Evolutionary conservation across 192 early-diverging fungal species (phyloP).

Genomic region (Gigaspora rosea): DNA sequence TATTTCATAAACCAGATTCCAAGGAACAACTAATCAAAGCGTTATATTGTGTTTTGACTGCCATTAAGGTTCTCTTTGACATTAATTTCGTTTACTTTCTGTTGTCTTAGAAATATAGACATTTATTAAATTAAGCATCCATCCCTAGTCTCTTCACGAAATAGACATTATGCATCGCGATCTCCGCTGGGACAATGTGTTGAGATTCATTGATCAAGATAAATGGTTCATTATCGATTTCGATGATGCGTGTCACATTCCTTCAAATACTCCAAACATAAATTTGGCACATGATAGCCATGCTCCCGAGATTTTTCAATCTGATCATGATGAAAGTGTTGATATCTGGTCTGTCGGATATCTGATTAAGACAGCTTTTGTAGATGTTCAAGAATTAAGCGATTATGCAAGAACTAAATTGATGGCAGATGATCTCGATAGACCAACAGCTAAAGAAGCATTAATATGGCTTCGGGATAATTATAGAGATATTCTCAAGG

Average conservation of each 20-base stretch:
- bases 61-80: not conserved
- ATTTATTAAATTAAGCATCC: constrained; percentile 5
- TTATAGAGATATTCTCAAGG: constrained; percentile 4
- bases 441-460: constrained; percentile 22
- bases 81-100: not conserved
- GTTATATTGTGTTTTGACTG: constrained; percentile 21
- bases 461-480: constrained; percentile 16
- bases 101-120: not conserved
- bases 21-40: constrained; percentile 25
- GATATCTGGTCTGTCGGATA: constrained; percentile 29
- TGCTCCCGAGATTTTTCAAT: constrained; percentile 21
- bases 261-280: constrained; percentile 13
- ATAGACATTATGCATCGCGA: constrained; percentile 15
- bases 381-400: constrained; percentile 3
- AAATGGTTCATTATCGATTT: constrained; percentile 26
- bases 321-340: constrained; percentile 9
- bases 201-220: constrained; percentile 25
- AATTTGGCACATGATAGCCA: not conserved
- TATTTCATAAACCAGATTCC: constrained; percentile 14
- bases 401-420: not conserved
- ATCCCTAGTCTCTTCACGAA: constrained; percentile 9
- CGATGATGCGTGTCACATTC: constrained; percentile 20
- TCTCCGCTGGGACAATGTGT: constrained; percentile 14
- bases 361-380: not conserved
- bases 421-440: constrained; percentile 7